Evolutionary conservation across 2,329 filamentous ascomycete species (phyloP).

Genomic region (Sarocladium oryzae): DNA sequence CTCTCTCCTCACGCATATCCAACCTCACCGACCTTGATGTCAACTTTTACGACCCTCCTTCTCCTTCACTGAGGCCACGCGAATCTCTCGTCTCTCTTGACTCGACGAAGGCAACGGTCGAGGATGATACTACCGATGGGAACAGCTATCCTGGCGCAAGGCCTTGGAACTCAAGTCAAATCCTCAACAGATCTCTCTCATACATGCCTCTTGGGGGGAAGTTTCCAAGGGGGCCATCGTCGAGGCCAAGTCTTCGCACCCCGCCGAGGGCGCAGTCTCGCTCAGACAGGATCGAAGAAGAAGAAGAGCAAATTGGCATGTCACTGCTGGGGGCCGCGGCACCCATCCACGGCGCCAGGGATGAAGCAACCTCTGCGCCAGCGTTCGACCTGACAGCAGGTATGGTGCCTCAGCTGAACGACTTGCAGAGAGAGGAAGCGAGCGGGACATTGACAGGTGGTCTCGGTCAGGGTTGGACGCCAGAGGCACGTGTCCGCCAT

Average conservation of each 20-base stretch:
- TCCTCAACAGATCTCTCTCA: constrained; percentile 14
- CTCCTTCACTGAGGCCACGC: constrained; percentile 15
- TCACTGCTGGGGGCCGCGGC: constrained; percentile 35
- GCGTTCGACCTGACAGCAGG: constrained; percentile 41
- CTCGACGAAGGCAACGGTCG: constrained; percentile 19
- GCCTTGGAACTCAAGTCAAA: neutral
- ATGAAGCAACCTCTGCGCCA: constrained; percentile 22
- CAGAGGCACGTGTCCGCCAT: constrained; percentile 40
- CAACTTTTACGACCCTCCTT: no score
- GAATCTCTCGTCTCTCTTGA: constrained; percentile 35
- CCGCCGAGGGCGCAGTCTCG: constrained; percentile 15
- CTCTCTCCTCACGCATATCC: constrained; percentile 26
- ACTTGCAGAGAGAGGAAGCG: constrained; percentile 46
- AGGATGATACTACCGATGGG: constrained; percentile 9
- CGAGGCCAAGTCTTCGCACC: constrained; percentile 1
- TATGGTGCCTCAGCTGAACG: constrained; percentile 41
- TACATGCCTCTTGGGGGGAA: constrained; percentile 21
- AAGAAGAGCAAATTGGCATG: constrained; percentile 37
- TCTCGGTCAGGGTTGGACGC: constrained; percentile 45
- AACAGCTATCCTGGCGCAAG: neutral
- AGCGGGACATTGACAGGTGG: constrained; percentile 52
- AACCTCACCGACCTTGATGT: constrained; percentile 27
- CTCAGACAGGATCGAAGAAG: constrained; percentile 28
- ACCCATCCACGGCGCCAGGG: constrained; percentile 28
- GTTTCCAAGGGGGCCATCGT: neutral